These are phyloP conservation scores for Hypholoma fasciculare DNA, from an alignment of 768 basidiomycete species.

Conservation along the genomic window DNA sequence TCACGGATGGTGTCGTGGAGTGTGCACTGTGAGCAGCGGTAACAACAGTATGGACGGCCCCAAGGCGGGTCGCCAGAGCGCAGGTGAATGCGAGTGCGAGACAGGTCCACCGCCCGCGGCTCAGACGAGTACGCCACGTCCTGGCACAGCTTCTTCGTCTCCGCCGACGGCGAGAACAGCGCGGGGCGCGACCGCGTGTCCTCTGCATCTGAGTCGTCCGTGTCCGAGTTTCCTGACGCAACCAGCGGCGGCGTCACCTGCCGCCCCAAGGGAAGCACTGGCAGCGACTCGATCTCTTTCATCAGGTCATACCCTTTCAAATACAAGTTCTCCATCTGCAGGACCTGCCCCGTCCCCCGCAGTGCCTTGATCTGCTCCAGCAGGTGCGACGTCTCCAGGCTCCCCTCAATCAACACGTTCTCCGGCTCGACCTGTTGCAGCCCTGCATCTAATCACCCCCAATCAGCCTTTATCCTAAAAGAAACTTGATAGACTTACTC, in stretches of 20 bases:
- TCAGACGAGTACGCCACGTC: slow-evolving; percentile 85
- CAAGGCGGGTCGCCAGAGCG: no score
- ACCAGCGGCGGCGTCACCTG: slow-evolving; percentile 67
- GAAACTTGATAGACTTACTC: slow-evolving; percentile 40
- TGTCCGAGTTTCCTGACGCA: slow-evolving; percentile 66
- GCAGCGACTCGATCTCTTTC: slow-evolving; percentile 75
- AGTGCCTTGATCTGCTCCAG: slow-evolving; percentile 92
- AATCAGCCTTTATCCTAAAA: background rate
- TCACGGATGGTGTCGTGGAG: no score
- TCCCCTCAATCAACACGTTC: slow-evolving; percentile 70
- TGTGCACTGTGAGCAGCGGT: no score
- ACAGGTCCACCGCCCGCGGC: slow-evolving; percentile 85
- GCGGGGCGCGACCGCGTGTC: slow-evolving; percentile 45
- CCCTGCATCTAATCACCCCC: slow-evolving; percentile 37
- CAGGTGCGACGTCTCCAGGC: slow-evolving; percentile 83
- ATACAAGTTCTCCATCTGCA: slow-evolving; percentile 92
- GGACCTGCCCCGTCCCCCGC: slow-evolving; percentile 87
- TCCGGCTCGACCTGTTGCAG: slow-evolving; percentile 59
- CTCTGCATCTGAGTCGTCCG: slow-evolving; percentile 59
- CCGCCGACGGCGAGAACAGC: slow-evolving; percentile 69
- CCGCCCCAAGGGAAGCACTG: slow-evolving; percentile 52
- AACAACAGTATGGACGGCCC: no score
- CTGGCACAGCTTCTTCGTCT: slow-evolving; percentile 85
- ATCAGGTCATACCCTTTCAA: slow-evolving; percentile 93
- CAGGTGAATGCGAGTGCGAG: no score